Conservation (phyloP, 1,284 basidiomycete species). For the Serendipita sp. region DNA sequence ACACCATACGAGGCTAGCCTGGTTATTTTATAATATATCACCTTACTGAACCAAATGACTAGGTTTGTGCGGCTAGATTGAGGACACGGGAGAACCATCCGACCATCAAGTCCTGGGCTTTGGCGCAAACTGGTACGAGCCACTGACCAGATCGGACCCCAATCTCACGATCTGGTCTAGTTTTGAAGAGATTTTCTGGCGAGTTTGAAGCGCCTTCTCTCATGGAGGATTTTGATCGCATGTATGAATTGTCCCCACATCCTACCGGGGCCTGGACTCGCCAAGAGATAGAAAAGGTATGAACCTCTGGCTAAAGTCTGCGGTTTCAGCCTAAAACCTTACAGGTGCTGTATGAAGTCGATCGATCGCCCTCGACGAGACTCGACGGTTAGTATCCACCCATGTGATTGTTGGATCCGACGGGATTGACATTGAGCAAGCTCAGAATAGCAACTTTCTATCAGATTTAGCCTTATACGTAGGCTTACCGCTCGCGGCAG, state of each 20-base stretch:
- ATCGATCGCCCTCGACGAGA: not conserved
- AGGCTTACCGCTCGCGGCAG: not conserved
- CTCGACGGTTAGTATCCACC: not conserved
- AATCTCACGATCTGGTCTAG: not conserved
- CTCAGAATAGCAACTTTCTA: not conserved
- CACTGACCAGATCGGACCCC: not conserved
- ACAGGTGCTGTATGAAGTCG: not conserved
- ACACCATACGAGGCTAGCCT: not conserved
- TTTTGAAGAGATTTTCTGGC: not conserved
- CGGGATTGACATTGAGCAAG: not conserved
- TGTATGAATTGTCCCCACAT: constrained; percentile 4
- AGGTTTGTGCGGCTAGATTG: not conserved
- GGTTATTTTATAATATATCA: not conserved
- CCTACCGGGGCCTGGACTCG: not conserved
- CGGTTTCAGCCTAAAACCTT: no score
- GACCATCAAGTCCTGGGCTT: not conserved
- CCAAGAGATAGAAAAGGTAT: not conserved
- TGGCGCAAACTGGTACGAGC: not conserved
- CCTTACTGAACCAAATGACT: not conserved
- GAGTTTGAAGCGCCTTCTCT: constrained; percentile 1
- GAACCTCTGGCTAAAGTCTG: not conserved
- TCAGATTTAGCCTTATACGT: not conserved
- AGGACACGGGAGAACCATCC: not conserved
- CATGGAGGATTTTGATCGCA: not conserved
- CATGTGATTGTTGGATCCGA: not conserved